phyloP scores from a whole-genome alignment of 352 stramenopile genomes.

The Salisapilia sapeloensis region DNA sequence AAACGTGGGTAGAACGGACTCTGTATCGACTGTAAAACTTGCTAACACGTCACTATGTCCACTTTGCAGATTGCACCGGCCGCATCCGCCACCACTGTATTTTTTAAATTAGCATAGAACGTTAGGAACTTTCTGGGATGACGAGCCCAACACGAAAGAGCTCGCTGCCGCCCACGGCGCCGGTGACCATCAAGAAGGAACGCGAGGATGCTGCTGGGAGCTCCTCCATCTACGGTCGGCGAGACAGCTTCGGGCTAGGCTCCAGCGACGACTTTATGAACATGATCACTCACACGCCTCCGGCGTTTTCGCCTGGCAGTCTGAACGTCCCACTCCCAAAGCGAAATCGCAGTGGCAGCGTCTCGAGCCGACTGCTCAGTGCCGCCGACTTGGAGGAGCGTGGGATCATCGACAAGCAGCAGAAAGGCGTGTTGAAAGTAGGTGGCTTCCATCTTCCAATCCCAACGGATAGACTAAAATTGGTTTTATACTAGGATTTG shows the following conservation, averaged over 20 bases:
- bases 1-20: too few relatives aligned
- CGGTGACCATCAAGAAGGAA: slow-evolving; percentile 58
- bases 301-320: slow-evolving; percentile 81
- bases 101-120: too few relatives aligned
- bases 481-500: slow-evolving; percentile 28
- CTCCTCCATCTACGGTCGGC: slow-evolving; percentile 9
- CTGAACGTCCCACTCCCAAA: slow-evolving; percentile 82
- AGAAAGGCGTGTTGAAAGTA: slow-evolving; percentile 84
- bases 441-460: not conserved
- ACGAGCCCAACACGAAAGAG: slow-evolving; percentile 18
- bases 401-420: slow-evolving; percentile 78
- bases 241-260: slow-evolving; percentile 66
- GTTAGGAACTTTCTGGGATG: too few relatives aligned
- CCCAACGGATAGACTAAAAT: not conserved
- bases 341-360: slow-evolving; percentile 61
- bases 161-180: slow-evolving; percentile 39
- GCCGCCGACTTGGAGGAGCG: slow-evolving; percentile 82
- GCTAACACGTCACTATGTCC: too few relatives aligned
- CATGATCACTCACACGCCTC: slow-evolving; percentile 82
- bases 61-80: too few relatives aligned
- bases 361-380: slow-evolving; percentile 73
- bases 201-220: slow-evolving; percentile 9
- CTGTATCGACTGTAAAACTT: too few relatives aligned
- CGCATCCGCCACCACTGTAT: too few relatives aligned
- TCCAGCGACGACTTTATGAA: slow-evolving; percentile 63